Conservation (phyloP, 139 green algal genomes). For the Nannochloris sp. region DNA sequence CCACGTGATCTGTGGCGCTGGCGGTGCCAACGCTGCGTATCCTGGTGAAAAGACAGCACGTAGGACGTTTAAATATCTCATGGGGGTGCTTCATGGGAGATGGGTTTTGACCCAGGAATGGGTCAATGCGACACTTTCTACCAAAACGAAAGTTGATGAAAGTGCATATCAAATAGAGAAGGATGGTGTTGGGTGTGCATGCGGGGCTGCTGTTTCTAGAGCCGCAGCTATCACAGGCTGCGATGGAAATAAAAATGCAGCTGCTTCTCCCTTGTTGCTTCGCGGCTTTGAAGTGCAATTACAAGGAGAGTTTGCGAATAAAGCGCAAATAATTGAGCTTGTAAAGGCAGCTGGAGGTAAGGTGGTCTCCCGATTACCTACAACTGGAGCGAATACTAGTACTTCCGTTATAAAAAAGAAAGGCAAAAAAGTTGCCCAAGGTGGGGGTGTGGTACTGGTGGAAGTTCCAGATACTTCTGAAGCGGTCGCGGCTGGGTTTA, state of each 20-base stretch:
- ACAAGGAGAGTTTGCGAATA: slow-evolving; percentile 6
- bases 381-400: background rate
- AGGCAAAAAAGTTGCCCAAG: background rate
- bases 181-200: too few relatives aligned
- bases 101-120: slow-evolving; percentile 15
- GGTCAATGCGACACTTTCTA: slow-evolving; percentile 7
- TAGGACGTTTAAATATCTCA: slow-evolving; percentile 33
- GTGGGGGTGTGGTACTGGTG: slow-evolving; percentile 7
- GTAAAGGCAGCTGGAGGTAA: slow-evolving; percentile 9
- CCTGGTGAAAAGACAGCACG: background rate
- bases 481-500: background rate
- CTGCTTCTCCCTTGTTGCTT: slow-evolving; percentile 6
- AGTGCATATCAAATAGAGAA: slow-evolving; percentile 3
- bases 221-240: background rate
- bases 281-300: slow-evolving; percentile 18
- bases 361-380: background rate
- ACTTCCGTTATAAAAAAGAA: too few relatives aligned
- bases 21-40: background rate
- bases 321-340: slow-evolving; percentile 1
- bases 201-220: background rate
- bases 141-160: background rate
- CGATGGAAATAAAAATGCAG: background rate
- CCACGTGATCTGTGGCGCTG: slow-evolving; percentile 25
- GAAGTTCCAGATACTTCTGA: background rate
- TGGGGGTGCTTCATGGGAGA: slow-evolving; percentile 9